Conservation (phyloP, 2,329 filamentous ascomycete genomes). For the Pseudogymnoascus sp. region DNA sequence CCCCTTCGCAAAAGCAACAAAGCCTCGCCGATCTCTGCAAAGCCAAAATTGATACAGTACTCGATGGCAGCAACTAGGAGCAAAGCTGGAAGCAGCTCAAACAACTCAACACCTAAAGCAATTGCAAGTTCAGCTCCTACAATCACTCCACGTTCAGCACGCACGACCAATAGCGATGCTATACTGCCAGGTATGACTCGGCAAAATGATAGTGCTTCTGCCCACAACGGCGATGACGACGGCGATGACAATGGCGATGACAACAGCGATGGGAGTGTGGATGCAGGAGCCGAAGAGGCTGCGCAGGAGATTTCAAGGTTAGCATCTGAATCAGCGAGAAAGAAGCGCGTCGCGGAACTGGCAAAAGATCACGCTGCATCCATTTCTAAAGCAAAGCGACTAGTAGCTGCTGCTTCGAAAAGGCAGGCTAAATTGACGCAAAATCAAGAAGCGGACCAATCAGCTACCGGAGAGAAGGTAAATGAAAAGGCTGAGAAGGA, state of each 20-base stretch:
- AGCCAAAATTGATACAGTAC: background rate
- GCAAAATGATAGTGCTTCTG: background rate
- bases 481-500: background rate
- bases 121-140: background rate
- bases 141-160: background rate
- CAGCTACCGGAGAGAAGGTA: background rate
- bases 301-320: background rate
- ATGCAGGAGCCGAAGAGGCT: background rate
- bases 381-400: background rate
- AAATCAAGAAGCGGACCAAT: background rate
- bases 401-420: background rate
- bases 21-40: background rate
- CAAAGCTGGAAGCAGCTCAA: background rate
- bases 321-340: background rate
- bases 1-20: background rate
- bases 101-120: background rate
- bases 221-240: background rate
- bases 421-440: background rate
- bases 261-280: background rate
- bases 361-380: background rate
- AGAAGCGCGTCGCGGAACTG: background rate
- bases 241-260: background rate
- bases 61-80: background rate
- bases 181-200: background rate
- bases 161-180: background rate